Percentiles rank a stretch among this genome's conserved stretches.
phyloP scores from a whole-genome alignment of 2,329 filamentous ascomycete genomes.

The Penicillium psychrosexuale region DNA sequence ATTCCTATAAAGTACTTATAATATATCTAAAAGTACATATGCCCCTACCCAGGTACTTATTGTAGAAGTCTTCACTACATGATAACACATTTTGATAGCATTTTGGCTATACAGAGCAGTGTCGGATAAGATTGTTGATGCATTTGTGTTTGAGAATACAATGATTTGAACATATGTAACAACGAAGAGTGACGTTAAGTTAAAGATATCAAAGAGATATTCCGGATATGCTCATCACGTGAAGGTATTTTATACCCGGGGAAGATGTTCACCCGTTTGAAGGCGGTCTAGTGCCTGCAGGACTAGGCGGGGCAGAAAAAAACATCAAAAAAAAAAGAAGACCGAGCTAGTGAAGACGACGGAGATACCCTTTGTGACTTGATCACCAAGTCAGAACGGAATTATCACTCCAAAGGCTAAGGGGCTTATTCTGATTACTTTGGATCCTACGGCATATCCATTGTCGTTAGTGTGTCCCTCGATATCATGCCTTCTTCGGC shows the following conservation, averaged over 20 bases:
- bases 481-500: constrained; percentile 46
- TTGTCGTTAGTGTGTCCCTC: background rate
- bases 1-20: background rate
- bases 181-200: background rate
- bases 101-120: fast-evolving
- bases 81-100: background rate
- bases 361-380: background rate
- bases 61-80: background rate
- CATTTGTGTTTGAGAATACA: fast-evolving
- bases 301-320: constrained; percentile 12
- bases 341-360: background rate
- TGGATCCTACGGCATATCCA: background rate
- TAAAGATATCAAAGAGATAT: background rate
- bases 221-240: background rate
- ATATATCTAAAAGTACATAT: background rate
- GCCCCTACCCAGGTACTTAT: background rate
- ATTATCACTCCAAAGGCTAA: background rate
- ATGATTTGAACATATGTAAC: background rate
- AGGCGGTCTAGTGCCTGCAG: constrained; percentile 3
- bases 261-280: background rate
- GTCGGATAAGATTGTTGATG: background rate
- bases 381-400: background rate
- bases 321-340: constrained; percentile 6
- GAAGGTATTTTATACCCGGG: background rate
- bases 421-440: background rate